Base-by-base conservation (phyloP, 768 basidiomycete genomes). In the Hygrocybe punicea region DNA sequence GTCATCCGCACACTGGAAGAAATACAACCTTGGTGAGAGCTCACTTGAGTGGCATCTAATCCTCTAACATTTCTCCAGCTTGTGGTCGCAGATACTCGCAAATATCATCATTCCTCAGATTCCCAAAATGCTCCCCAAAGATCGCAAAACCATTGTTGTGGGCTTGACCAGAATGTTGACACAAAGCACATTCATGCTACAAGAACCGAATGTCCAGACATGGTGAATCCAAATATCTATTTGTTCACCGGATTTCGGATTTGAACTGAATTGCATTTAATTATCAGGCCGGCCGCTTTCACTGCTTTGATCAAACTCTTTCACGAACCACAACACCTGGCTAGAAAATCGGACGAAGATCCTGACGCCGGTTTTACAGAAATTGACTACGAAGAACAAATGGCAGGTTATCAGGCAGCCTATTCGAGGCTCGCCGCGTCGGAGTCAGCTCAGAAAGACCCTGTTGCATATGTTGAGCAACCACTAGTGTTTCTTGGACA, bases 361-460 rank as follows among this genome's bases (percentile, higher is more conserved):
- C 69, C 78, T 7, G 74, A 83, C 45, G 75, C 77, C 0, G 83
- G 82, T 0, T 66, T 91, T 35, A 90, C 89, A 1, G 84, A 82
- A 52, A 84, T 97, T 46, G 96, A 98, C 67, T 86, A 85, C 59
- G 96, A 98, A 66, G 95, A 98, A 67, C 89, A 91, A 67, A 81
- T 82, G 2, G 87, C 88, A 6, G 91, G 93, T 1, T 98, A 98
- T 72, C 97, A 98, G 66, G 91, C 93, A 0, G 90, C 93, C 4
- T 98, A 95, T 74, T 93, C 93, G 51, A 83, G 89, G 35, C 80
- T 98, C 16, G 95, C 93, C 0, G 91, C 96, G 1, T 86, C 87
- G 1, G 89, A 91, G 61, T 73, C 71, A 1, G 69, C 69, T 0
- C 76, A 78, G 40, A 70, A 67, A 1, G 91, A 93, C 67, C 85